Evolutionary conservation across 192 early-diverging fungal species (phyloP).

Genomic region (Tieghemiomyces parasiticus): DNA sequence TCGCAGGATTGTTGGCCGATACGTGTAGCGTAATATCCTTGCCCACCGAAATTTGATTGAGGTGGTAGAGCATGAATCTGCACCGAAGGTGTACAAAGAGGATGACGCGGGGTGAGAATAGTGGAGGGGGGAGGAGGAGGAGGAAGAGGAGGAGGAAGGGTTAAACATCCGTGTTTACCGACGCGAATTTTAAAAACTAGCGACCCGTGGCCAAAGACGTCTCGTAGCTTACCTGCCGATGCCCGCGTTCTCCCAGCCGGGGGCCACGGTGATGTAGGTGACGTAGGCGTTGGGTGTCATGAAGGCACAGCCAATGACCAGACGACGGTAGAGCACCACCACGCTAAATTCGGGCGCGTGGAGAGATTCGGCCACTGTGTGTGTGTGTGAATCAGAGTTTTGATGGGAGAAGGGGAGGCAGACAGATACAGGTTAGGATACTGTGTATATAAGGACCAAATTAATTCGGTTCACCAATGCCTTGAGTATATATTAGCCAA

Average conservation of each 20-base stretch:
- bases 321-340: conserved; percentile 61
- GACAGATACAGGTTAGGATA: no score
- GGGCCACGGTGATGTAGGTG: conserved; percentile 68
- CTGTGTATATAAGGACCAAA: no score
- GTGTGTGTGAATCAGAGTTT: no score
- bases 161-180: no score
- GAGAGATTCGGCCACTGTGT: conserved; percentile 61
- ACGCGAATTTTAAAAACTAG: no score
- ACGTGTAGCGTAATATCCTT: conserved; percentile 89
- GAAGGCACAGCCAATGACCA: conserved; percentile 80
- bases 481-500: no score
- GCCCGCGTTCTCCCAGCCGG: conserved; percentile 73
- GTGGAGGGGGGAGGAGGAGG: no score
- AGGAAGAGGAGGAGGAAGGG: no score
- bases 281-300: conserved; percentile 86
- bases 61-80: conserved; percentile 67
- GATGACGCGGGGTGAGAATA: conserved; percentile 9
- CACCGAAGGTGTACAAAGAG: conserved; percentile 12
- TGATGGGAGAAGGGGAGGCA: no score
- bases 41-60: conserved; percentile 55
- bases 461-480: no score
- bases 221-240: conserved; percentile 47
- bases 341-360: conserved; percentile 72
- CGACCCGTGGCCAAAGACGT: conserved; percentile 3
- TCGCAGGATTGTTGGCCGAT: conserved; percentile 79